Percentiles rank a stretch among this genome's conserved stretches.
Evolutionary conservation across 495 filamentous ascomycete genomes (phyloP).

Genomic region (Lasiosphaeris hirsuta): DNA sequence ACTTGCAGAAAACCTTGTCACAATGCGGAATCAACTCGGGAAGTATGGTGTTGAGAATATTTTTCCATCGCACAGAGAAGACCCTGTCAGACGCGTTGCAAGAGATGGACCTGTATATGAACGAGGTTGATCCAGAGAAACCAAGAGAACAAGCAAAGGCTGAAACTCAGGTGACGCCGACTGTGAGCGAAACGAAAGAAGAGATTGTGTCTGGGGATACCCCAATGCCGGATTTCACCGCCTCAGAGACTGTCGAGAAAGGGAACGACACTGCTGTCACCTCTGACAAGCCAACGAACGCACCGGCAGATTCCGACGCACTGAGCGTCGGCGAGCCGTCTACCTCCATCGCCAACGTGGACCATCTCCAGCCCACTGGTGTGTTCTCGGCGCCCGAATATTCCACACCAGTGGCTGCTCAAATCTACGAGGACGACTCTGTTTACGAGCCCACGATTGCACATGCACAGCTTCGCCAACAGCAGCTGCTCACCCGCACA

Average conservation of each 20-base stretch:
- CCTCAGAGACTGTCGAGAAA: neutral
- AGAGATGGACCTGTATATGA: slow-evolving; percentile 72
- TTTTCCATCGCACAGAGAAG: slow-evolving; percentile 68
- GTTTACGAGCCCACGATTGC: slow-evolving; percentile 82
- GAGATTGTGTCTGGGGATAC: slow-evolving; percentile 1
- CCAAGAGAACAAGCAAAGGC: slow-evolving; percentile 9
- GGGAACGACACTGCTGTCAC: neutral
- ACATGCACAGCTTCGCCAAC: slow-evolving; percentile 79
- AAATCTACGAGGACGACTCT: slow-evolving; percentile 58
- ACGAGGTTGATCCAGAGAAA: slow-evolving; percentile 33
- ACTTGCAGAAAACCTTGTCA: slow-evolving; percentile 82
- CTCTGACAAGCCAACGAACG: slow-evolving; percentile 5
- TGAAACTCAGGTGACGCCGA: slow-evolving; percentile 15
- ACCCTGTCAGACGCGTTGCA: slow-evolving; percentile 82
- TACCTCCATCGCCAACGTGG: slow-evolving; percentile 10
- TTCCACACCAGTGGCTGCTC: slow-evolving; percentile 71
- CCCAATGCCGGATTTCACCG: neutral
- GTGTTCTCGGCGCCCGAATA: slow-evolving; percentile 74
- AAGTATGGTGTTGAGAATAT: slow-evolving; percentile 70
- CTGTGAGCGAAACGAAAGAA: slow-evolving; percentile 19
- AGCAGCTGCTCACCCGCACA: slow-evolving; percentile 58
- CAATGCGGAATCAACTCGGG: slow-evolving; percentile 84
- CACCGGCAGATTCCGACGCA: slow-evolving; percentile 12
- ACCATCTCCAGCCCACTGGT: slow-evolving; percentile 49
- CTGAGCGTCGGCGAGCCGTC: slow-evolving; percentile 25